These are phyloP conservation scores for Byssothecium circinans DNA, from an alignment of 2,329 filamentous ascomycete genomes.

Conservation along the genomic window DNA sequence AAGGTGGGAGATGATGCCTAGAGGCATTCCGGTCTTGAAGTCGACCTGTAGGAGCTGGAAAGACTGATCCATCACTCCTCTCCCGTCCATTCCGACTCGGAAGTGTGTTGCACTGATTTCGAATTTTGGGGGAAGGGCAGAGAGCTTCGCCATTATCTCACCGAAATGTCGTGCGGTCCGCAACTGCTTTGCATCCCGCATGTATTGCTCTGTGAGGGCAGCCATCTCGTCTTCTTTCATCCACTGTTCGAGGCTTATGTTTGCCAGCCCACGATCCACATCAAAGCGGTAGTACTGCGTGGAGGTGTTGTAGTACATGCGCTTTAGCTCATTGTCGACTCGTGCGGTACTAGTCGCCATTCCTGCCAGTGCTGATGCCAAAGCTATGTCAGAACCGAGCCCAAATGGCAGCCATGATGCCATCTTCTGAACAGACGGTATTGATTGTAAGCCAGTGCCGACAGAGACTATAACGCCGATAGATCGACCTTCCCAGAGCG, in stretches of 20 bases:
- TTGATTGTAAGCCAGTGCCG: conserved; percentile 43
- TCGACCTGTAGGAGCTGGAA: conserved; percentile 40
- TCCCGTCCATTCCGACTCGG: conserved; percentile 34
- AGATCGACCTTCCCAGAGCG: conserved; percentile 40
- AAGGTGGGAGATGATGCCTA: conserved; percentile 24
- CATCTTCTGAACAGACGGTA: conserved; percentile 41
- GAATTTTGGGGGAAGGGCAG: conserved; percentile 40
- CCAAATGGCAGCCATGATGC: conserved; percentile 45
- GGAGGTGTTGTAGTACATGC: conserved; percentile 42
- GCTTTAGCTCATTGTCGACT: conserved; percentile 46
- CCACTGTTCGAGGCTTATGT: conserved; percentile 45
- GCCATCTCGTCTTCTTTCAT: conserved; percentile 47
- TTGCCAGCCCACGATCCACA: conserved; percentile 44
- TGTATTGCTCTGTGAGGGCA: conserved; percentile 43
- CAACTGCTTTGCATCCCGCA: conserved; percentile 41
- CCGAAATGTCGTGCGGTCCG: conserved; percentile 33
- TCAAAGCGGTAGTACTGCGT: conserved; percentile 45
- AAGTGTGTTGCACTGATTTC: conserved; percentile 38
- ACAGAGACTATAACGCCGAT: conserved; percentile 46
- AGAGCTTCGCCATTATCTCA: conserved; percentile 41
- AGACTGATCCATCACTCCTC: conserved; percentile 31
- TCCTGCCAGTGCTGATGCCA: conserved; percentile 39
- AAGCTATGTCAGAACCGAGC: conserved; percentile 41
- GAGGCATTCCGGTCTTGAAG: conserved; percentile 41
- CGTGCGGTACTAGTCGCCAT: conserved; percentile 44